Evolutionary conservation across 768 basidiomycete species (phyloP).

Genomic region (Arthromyces matolae): DNA sequence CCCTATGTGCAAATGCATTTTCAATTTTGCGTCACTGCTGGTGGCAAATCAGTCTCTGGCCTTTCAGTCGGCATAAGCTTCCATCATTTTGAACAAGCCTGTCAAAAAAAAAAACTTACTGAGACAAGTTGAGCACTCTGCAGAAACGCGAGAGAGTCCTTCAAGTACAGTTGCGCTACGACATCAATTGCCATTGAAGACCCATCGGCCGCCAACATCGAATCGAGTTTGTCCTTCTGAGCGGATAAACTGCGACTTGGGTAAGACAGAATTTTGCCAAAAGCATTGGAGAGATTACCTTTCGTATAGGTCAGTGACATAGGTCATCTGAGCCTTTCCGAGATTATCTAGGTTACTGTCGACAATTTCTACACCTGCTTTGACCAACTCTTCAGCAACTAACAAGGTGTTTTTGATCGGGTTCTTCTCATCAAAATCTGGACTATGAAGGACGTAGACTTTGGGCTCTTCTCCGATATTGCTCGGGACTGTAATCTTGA

Average conservation of each 20-base stretch:
- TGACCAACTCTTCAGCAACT: not conserved
- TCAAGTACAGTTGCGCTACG: not conserved
- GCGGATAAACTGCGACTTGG: not conserved
- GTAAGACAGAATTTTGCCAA: not conserved
- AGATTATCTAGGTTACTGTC: not conserved
- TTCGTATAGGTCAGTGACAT: not conserved
- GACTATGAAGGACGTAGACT: not conserved
- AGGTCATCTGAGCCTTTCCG: not conserved
- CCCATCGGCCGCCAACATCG: not conserved
- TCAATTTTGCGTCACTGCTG: too few species aligned
- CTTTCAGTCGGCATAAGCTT: too few species aligned
- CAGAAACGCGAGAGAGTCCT: not conserved
- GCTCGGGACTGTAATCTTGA: constrained; percentile 1
- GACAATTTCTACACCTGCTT: not conserved
- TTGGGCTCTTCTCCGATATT: not conserved
- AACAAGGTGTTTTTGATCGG: not conserved
- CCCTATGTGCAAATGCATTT: too few species aligned
- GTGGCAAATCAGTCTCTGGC: too few species aligned
- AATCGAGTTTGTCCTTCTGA: not conserved
- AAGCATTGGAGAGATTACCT: not conserved
- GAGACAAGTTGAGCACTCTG: not conserved
- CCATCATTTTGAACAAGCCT: too few species aligned
- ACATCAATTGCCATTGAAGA: not conserved
- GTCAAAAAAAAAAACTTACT: not conserved
- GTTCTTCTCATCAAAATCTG: not conserved